Conservation (phyloP, 495 filamentous ascomycete genomes). For the Penicillium psychrofluorescens region DNA sequence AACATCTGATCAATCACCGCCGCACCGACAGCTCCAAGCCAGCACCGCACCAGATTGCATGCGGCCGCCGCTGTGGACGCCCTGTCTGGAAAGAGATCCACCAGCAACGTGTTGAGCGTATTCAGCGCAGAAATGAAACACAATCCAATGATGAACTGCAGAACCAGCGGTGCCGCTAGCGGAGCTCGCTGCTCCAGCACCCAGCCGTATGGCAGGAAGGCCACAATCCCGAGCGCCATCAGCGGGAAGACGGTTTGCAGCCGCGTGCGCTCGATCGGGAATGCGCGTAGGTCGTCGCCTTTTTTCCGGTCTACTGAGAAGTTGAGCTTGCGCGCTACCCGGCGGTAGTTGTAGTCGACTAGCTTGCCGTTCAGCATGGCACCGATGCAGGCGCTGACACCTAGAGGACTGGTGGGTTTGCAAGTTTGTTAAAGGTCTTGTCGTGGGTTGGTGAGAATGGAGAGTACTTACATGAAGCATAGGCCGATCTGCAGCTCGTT, state of each 20-base stretch:
- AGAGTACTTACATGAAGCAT: constrained; percentile 30
- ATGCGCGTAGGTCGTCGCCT: constrained; percentile 42
- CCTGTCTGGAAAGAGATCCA: constrained; percentile 52
- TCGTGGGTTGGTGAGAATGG: neutral
- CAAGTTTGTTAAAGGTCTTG: constrained; percentile 18
- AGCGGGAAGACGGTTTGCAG: constrained; percentile 42
- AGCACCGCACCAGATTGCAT: constrained; percentile 58
- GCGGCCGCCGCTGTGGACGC: constrained; percentile 57
- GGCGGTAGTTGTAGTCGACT: constrained; percentile 49
- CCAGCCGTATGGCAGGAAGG: constrained; percentile 52
- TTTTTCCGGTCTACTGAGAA: constrained; percentile 40
- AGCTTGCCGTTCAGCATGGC: constrained; percentile 49
- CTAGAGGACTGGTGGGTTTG: neutral
- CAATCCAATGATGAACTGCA: constrained; percentile 50
- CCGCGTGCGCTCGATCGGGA: constrained; percentile 54
- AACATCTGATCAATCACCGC: constrained; percentile 56
- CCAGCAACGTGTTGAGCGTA: constrained; percentile 34
- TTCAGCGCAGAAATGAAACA: constrained; percentile 45
- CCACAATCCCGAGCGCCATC: constrained; percentile 28
- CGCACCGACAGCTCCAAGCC: constrained; percentile 54
- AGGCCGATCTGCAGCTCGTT: constrained; percentile 60
- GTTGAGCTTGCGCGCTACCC: constrained; percentile 38
- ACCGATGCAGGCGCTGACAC: constrained; percentile 43
- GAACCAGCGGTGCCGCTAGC: constrained; percentile 43
- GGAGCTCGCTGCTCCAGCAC: constrained; percentile 37